These are phyloP conservation scores for Xerocomus minutiporus DNA, from an alignment of 1,284 basidiomycete genomes.

Conservation along the genomic window DNA sequence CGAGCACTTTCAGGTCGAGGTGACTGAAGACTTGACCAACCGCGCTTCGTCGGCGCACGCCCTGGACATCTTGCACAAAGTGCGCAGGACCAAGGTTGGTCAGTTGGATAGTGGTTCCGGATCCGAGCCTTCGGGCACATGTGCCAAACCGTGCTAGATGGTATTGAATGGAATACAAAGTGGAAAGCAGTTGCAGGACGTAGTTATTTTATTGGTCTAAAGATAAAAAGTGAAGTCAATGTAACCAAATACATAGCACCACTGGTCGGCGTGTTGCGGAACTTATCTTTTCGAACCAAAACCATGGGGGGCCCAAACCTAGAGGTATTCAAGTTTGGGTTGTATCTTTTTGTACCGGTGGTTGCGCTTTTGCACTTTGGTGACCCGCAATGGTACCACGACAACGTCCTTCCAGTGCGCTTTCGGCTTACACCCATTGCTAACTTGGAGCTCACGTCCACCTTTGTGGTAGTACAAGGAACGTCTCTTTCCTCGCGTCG, in stretches of 20 bases:
- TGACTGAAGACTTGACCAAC: slow-evolving; percentile 52
- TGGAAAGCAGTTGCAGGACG: neutral
- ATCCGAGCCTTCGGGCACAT: slow-evolving; percentile 53
- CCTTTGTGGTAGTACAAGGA: slow-evolving; percentile 58
- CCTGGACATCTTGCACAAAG: slow-evolving; percentile 41
- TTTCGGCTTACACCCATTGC: neutral
- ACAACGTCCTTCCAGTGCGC: slow-evolving; percentile 76
- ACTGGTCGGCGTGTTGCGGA: no score
- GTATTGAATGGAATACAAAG: neutral
- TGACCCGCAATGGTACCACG: slow-evolving; percentile 83
- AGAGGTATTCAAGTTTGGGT: slow-evolving; percentile 83
- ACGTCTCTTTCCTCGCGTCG: slow-evolving; percentile 60
- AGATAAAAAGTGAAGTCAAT: neutral
- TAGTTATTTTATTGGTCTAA: neutral
- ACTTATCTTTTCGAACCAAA: no score
- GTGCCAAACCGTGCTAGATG: slow-evolving; percentile 57
- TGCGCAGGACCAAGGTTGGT: slow-evolving; percentile 33
- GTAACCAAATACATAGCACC: neutral
- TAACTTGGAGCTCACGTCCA: neutral
- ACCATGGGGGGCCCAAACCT: slow-evolving; percentile 75
- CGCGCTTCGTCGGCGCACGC: slow-evolving; percentile 47
- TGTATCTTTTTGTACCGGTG: slow-evolving; percentile 88
- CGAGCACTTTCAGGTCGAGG: slow-evolving; percentile 43
- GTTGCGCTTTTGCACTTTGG: slow-evolving; percentile 83
- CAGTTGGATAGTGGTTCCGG: slow-evolving; percentile 43